Conservation (phyloP, 306 rosid genomes). For the Cyclanthera cordifolia region DNA sequence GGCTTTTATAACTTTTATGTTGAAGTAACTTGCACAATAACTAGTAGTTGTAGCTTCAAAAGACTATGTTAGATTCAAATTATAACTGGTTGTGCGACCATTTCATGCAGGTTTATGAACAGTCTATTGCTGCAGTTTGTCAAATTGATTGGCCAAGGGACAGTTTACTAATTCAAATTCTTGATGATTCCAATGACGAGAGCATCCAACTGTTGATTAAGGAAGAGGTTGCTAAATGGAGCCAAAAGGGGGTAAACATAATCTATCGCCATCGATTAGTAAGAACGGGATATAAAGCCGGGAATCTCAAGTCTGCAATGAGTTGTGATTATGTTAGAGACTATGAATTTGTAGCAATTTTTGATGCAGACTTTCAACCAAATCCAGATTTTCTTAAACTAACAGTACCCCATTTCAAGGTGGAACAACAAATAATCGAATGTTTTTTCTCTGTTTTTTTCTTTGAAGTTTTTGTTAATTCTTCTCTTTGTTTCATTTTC, state of each 20-base stretch:
- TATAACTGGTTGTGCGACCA: conserved; percentile 5
- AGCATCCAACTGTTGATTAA: conserved; percentile 69
- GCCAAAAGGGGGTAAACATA: conserved; percentile 69
- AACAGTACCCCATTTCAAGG: conserved; percentile 90
- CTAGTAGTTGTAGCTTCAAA: conserved; percentile 1
- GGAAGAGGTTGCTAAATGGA: conserved; percentile 72
- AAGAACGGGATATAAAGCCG: conserved; percentile 96
- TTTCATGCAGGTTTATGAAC: conserved; percentile 74
- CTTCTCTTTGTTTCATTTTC: conserved; percentile 11
- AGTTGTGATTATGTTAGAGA: conserved; percentile 71
- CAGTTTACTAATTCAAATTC: conserved; percentile 74
- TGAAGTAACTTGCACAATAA: background rate
- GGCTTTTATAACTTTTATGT: background rate
- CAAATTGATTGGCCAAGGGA: conserved; percentile 89
- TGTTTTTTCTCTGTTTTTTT: background rate
- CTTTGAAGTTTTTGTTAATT: background rate
- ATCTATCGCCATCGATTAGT: conserved; percentile 67
- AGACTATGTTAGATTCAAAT: conserved; percentile 6
- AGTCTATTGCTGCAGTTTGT: conserved; percentile 85
- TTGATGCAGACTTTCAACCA: conserved; percentile 95
- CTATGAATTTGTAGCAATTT: conserved; percentile 87
- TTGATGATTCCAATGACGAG: conserved; percentile 84
- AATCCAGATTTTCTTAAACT: conserved; percentile 83
- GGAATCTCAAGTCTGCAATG: conserved; percentile 97
- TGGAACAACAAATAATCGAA: conserved; percentile 18